Conservation (phyloP, 352 stramenopile genomes). For the Pelagophyceae sp. region DNA sequence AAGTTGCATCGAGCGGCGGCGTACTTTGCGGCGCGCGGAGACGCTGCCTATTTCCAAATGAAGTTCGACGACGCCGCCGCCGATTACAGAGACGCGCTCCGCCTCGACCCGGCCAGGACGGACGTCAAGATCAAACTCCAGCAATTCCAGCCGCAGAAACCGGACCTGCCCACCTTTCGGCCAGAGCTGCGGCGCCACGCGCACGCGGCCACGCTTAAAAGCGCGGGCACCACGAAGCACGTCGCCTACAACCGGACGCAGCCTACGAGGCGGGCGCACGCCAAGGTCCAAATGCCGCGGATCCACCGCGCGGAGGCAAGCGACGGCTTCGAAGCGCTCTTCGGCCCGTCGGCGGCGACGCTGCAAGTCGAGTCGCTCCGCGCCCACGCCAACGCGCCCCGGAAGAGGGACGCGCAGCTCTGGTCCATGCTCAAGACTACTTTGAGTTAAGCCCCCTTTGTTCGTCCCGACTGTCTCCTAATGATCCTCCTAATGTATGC, state of each 20-base stretch:
- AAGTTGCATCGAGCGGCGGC: constrained; percentile 25
- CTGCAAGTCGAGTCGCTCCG: background rate
- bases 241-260: background rate
- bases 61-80: constrained; percentile 24
- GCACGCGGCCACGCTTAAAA: background rate
- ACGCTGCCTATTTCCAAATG: constrained; percentile 26
- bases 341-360: background rate
- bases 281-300: too few species aligned
- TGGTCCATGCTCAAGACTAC: background rate
- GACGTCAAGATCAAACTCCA: constrained; percentile 18
- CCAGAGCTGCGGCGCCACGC: background rate
- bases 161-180: background rate
- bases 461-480: too few species aligned
- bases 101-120: constrained; percentile 21
- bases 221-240: background rate
- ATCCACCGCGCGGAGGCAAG: too few species aligned
- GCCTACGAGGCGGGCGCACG: background rate
- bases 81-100: constrained; percentile 26
- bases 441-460: too few species aligned
- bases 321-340: too few species aligned
- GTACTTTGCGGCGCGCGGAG: constrained; percentile 24
- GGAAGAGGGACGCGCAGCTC: background rate
- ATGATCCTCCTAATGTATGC: too few species aligned
- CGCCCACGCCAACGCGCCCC: background rate
- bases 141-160: constrained; percentile 21